Percentiles rank a stretch among this genome's conserved stretches.
phyloP scores from a whole-genome alignment of 129 eudicot genomes.

The Lonicera japonica region DNA sequence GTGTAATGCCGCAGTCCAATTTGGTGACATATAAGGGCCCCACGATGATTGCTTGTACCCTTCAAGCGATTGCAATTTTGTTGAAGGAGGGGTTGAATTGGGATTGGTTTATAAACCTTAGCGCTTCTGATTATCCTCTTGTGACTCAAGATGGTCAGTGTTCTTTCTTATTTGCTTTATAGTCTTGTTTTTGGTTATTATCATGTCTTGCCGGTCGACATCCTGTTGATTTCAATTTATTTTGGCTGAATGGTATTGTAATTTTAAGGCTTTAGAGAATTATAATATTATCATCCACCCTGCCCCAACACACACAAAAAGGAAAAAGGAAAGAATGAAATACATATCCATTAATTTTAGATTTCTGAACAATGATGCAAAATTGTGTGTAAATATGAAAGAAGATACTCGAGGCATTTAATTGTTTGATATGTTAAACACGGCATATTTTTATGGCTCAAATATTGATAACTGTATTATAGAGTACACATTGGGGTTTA shows the following conservation, averaged over 20 bases:
- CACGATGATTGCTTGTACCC: constrained; percentile 92
- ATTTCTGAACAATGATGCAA: no score
- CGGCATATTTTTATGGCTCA: background rate
- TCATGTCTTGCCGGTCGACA: background rate
- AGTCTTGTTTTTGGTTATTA: background rate
- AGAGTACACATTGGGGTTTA: constrained; percentile 2
- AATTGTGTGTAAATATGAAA: background rate
- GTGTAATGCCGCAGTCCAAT: constrained; percentile 97
- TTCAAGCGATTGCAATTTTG: constrained; percentile 90
- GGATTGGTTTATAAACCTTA: constrained; percentile 97
- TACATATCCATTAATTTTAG: no score
- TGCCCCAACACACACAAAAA: no score
- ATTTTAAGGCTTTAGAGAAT: background rate
- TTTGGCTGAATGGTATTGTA: background rate
- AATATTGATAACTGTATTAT: background rate
- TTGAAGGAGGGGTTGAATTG: constrained; percentile 70
- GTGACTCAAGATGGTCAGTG: constrained; percentile 97
- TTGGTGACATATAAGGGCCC: constrained; percentile 98
- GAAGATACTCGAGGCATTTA: background rate
- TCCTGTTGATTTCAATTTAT: background rate
- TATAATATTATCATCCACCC: background rate
- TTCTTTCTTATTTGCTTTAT: background rate
- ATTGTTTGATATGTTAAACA: background rate
- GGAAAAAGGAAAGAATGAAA: no score
- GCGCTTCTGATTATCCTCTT: constrained; percentile 99